Conservation (phyloP, 1,139 yeast genomes). For the Candida glucosophila region DNA sequence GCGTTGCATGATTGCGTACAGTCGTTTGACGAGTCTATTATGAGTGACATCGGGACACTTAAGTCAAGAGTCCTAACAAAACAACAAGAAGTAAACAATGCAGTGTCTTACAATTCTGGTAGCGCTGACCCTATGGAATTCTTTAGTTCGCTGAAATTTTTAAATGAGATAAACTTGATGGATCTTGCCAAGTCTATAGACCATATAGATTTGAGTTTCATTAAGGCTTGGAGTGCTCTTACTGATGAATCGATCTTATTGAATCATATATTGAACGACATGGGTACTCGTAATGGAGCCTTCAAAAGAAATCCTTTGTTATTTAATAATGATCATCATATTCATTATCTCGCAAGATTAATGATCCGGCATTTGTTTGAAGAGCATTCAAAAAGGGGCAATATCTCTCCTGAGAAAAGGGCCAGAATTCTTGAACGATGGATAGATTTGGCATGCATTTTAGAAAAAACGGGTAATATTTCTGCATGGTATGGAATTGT, state of each 20-base stretch:
- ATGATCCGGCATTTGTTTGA: constrained; percentile 64
- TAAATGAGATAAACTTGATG: constrained; percentile 34
- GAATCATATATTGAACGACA: constrained; percentile 18
- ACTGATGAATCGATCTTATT: constrained; percentile 36
- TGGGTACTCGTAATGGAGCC: constrained; percentile 18
- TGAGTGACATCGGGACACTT: constrained; percentile 11
- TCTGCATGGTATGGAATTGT: constrained; percentile 93
- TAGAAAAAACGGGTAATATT: constrained; percentile 85
- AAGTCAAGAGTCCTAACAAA: constrained; percentile 25
- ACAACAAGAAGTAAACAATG: constrained; percentile 26
- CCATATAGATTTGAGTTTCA: constrained; percentile 48
- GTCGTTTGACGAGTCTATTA: constrained; percentile 5
- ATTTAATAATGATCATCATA: constrained; percentile 57
- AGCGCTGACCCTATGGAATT: constrained; percentile 22
- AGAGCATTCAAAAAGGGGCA: constrained; percentile 18
- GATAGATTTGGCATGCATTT: constrained; percentile 75
- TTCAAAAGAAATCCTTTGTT: constrained; percentile 42
- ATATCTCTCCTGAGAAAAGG: constrained; percentile 42
- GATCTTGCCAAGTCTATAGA: constrained; percentile 50
- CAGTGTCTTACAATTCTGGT: constrained; percentile 14
- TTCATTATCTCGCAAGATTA: constrained; percentile 71
- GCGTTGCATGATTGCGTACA: constrained; percentile 11
- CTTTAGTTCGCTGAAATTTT: constrained; percentile 28
- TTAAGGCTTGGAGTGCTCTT: constrained; percentile 67
- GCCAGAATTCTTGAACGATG: constrained; percentile 71